A percentile compares a stretch with the other conserved stretches of the same genome.
Evolutionary conservation across 768 basidiomycete genomes (phyloP).

Genomic region (Panellus pusillus): DNA sequence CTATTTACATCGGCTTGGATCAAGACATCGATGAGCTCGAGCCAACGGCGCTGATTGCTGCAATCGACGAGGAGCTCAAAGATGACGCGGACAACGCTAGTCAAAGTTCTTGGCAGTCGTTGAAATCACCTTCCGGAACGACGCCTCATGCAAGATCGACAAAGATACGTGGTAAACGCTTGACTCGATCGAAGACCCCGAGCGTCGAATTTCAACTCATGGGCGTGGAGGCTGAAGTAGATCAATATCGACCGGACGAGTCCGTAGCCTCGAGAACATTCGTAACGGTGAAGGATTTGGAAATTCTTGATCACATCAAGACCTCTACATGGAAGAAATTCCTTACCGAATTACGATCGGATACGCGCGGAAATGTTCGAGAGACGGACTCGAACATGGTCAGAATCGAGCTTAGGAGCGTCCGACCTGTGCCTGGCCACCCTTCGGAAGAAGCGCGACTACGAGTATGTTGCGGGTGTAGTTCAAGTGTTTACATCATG

Average conservation of each 20-base stretch:
- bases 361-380: constrained; percentile 83
- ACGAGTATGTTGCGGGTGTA: constrained; percentile 50
- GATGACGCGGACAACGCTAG: constrained; percentile 73
- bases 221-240: constrained; percentile 64
- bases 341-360: constrained; percentile 79
- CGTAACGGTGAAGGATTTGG: constrained; percentile 68
- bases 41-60: constrained; percentile 75
- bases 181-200: constrained; percentile 73
- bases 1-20: constrained; percentile 89
- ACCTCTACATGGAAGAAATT: constrained; percentile 99
- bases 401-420: constrained; percentile 73
- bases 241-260: constrained; percentile 57
- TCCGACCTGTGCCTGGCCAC: constrained; percentile 69
- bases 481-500: not conserved
- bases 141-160: constrained; percentile 40
- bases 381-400: constrained; percentile 95
- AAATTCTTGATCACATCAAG: constrained; percentile 96
- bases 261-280: constrained; percentile 65
- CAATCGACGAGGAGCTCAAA: constrained; percentile 88
- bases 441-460: constrained; percentile 76
- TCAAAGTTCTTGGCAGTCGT: constrained; percentile 89
- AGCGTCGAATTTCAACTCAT: constrained; percentile 83
- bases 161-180: constrained; percentile 54
- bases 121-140: constrained; percentile 52
- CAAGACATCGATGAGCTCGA: constrained; percentile 75